These are phyloP conservation scores for Fusarium sp. DNA, from an alignment of 2,329 filamentous ascomycete species.

Conservation along the genomic window DNA sequence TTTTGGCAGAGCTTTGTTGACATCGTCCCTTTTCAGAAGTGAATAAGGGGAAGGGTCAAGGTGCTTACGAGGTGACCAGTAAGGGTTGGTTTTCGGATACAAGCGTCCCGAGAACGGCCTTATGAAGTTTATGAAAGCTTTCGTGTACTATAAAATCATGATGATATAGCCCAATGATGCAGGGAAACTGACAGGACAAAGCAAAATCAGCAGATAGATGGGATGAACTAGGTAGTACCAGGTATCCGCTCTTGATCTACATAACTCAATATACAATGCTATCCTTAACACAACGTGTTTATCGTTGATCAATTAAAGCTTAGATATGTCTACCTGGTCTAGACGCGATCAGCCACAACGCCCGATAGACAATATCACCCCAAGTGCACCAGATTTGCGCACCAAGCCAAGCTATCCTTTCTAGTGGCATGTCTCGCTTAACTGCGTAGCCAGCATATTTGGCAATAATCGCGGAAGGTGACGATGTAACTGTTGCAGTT, in stretches of 20 bases:
- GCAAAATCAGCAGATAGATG: background rate
- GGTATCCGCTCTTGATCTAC: background rate
- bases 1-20: background rate
- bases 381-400: no score
- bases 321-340: background rate
- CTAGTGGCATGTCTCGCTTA: no score
- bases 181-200: background rate
- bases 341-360: background rate
- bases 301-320: background rate
- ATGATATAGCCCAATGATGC: background rate
- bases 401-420: no score
- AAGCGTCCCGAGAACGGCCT: background rate
- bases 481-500: no score
- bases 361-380: no score
- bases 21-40: background rate
- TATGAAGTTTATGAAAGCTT: background rate
- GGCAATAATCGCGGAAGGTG: no score
- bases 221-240: background rate
- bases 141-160: background rate
- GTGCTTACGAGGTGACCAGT: background rate
- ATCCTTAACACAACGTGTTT: background rate
- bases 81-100: slow-evolving; percentile 10
- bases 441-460: no score
- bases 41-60: background rate
- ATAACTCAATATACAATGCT: background rate